Conservation (phyloP, 306 rosid genomes). For the Prunus mongolica region DNA sequence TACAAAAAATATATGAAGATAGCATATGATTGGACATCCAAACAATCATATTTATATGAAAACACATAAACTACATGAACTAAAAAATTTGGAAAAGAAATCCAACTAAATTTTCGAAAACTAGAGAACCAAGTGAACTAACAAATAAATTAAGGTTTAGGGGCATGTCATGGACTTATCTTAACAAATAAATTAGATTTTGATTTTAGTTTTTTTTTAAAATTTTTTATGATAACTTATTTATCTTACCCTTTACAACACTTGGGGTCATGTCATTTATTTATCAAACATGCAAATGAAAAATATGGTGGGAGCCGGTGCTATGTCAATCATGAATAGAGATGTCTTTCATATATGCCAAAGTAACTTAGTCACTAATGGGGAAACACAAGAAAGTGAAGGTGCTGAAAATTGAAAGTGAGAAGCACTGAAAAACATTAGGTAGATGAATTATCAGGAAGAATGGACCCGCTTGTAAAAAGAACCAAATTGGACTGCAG, state of each 20-base stretch:
- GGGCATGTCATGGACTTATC: too few species aligned
- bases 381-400: slow-evolving; percentile 19
- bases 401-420: slow-evolving; percentile 11
- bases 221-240: not conserved
- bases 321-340: not conserved
- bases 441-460: slow-evolving; percentile 23
- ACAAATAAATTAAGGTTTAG: too few species aligned
- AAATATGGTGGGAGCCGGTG: slow-evolving; percentile 8
- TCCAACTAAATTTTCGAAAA: too few species aligned
- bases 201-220: too few species aligned
- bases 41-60: too few species aligned
- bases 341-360: slow-evolving; percentile 13
- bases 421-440: slow-evolving; percentile 10
- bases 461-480: slow-evolving; percentile 76
- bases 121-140: too few species aligned
- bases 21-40: too few species aligned
- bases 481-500: slow-evolving; percentile 98
- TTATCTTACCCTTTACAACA: not conserved
- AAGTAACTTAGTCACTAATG: slow-evolving; percentile 18
- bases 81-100: too few species aligned
- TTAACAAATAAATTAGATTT: too few species aligned
- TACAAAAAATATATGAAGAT: too few species aligned
- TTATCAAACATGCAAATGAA: slow-evolving; percentile 7
- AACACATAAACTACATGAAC: too few species aligned
- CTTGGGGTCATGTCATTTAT: not conserved